Evolutionary conservation across 2,329 filamentous ascomycete genomes (phyloP).

Genomic region (Claviceps paspali): DNA sequence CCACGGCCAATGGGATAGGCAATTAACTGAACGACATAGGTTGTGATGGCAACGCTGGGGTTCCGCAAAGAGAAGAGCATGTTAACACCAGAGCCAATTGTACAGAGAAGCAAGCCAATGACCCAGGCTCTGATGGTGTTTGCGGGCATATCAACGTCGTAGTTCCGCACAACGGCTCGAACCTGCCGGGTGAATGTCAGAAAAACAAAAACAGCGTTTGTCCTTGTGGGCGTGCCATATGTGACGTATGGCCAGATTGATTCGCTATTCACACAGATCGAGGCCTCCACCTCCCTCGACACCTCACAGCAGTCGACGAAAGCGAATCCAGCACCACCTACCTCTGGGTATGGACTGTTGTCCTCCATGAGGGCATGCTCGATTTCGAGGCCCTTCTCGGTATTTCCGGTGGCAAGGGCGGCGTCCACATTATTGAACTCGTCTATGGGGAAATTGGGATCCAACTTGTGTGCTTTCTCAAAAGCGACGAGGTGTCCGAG

Average conservation of each 20-base stretch:
- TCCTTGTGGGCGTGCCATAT: too few relatives aligned
- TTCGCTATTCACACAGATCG: too few relatives aligned
- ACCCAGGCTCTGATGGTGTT: constrained; percentile 51
- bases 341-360: constrained; percentile 53
- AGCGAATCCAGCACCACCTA: constrained; percentile 15
- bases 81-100: constrained; percentile 45
- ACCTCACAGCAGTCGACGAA: too few relatives aligned
- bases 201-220: too few relatives aligned
- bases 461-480: constrained; percentile 45
- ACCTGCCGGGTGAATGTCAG: constrained; percentile 26
- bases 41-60: constrained; percentile 42
- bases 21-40: constrained; percentile 46
- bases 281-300: too few relatives aligned
- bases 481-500: constrained; percentile 37
- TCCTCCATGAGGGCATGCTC: constrained; percentile 45
- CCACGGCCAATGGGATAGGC: constrained; percentile 42
- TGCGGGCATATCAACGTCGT: constrained; percentile 47
- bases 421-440: constrained; percentile 45
- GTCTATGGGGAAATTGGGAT: constrained; percentile 50
- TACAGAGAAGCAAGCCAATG: constrained; percentile 45
- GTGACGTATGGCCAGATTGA: too few relatives aligned
- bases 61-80: constrained; percentile 45
- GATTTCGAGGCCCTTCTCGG: constrained; percentile 39
- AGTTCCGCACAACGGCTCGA: constrained; percentile 48
- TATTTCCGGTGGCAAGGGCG: constrained; percentile 37